A percentile compares a stretch with the other conserved stretches of the same genome.
phyloP scores from a whole-genome alignment of 2,329 filamentous ascomycete genomes.

The Microsporum audouinii region DNA sequence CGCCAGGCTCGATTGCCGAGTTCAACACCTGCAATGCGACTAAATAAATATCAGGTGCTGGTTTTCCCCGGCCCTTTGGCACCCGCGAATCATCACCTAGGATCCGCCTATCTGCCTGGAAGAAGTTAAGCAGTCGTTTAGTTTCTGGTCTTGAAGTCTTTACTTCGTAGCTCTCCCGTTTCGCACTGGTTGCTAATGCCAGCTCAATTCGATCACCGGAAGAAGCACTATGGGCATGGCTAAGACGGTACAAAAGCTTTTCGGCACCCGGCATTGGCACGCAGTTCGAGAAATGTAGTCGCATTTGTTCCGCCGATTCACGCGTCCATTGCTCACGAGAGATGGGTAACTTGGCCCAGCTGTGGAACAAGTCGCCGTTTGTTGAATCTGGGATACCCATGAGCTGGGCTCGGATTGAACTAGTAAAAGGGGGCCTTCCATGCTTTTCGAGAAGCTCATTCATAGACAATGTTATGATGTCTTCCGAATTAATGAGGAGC shows the following conservation, averaged over 20 bases:
- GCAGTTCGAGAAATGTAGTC: constrained; percentile 20
- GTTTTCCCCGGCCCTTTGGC: constrained; percentile 18
- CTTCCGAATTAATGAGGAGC: not conserved
- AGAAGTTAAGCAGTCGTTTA: constrained; percentile 14
- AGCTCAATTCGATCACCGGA: constrained; percentile 12
- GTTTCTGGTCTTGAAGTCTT: constrained; percentile 18
- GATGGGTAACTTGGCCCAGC: constrained; percentile 24
- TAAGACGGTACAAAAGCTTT: constrained; percentile 15
- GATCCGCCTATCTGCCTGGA: not conserved
- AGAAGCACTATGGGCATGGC: not conserved
- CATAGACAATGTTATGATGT: too few species aligned
- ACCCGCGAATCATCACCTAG: constrained; percentile 11
- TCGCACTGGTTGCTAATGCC: constrained; percentile 19
- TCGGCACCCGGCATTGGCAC: constrained; percentile 17
- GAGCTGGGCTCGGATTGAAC: constrained; percentile 16
- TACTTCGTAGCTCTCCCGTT: constrained; percentile 16
- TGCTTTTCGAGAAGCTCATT: too few species aligned
- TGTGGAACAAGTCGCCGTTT: constrained; percentile 22
- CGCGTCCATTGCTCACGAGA: constrained; percentile 22
- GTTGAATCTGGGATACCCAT: constrained; percentile 20
- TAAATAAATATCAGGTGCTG: constrained; percentile 21
- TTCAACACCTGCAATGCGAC: constrained; percentile 18
- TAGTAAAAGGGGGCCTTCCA: not conserved
- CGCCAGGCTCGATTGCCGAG: not conserved
- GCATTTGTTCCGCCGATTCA: constrained; percentile 22